phyloP scores from a whole-genome alignment of 768 basidiomycete species.

The Serendipita sp. region DNA sequence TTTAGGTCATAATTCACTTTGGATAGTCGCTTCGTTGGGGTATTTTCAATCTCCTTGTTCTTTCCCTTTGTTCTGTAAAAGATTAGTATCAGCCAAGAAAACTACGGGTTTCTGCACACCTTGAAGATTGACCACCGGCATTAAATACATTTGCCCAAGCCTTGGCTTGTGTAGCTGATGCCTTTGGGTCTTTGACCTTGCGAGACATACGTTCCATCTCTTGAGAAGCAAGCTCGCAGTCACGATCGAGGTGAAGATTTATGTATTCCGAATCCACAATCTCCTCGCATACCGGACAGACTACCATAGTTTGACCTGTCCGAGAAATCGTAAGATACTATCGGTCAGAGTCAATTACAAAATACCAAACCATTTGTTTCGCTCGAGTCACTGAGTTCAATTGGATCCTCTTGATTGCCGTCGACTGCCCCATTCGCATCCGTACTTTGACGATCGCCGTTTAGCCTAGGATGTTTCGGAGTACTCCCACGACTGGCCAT shows the following conservation, averaged over 20 bases:
- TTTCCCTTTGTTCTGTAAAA: background rate
- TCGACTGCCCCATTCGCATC: background rate
- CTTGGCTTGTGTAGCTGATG: background rate
- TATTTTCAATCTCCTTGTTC: background rate
- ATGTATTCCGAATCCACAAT: background rate
- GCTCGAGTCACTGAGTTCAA: background rate
- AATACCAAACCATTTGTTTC: background rate
- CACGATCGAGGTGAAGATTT: background rate
- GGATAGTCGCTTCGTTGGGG: background rate
- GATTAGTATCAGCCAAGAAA: background rate
- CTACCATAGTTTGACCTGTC: background rate
- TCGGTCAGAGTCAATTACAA: background rate
- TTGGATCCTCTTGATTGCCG: background rate
- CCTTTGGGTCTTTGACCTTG: background rate
- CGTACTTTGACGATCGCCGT: background rate
- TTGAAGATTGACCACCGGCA: background rate
- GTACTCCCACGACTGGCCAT: background rate
- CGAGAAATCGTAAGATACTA: background rate
- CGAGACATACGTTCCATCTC: background rate
- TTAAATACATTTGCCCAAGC: background rate
- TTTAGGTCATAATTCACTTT: constrained; percentile 4
- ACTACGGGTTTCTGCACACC: background rate
- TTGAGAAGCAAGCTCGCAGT: background rate
- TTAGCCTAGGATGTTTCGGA: background rate
- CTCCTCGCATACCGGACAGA: background rate